Evolutionary conservation across 2,329 filamentous ascomycete species (phyloP).

Genomic region (Beauveria asiatica): DNA sequence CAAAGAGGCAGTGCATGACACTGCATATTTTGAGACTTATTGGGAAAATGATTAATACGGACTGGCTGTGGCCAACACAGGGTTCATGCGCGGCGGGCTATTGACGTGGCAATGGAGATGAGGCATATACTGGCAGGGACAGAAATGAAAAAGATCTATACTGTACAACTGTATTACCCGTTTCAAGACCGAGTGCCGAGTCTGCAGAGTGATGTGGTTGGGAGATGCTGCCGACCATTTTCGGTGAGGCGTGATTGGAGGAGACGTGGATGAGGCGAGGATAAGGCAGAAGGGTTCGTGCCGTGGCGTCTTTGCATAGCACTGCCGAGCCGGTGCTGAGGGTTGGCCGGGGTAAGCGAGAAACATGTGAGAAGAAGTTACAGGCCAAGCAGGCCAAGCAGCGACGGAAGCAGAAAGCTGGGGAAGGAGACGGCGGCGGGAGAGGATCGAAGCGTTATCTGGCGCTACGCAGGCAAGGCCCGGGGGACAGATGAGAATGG

Average conservation of each 20-base stretch:
- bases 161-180: neutral
- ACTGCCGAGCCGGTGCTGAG: neutral
- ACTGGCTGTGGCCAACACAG: neutral
- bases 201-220: constrained; percentile 2
- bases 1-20: neutral
- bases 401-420: neutral
- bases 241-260: neutral
- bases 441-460: constrained; percentile 1
- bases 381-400: neutral
- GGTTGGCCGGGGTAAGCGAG: neutral
- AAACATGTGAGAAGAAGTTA: neutral
- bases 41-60: neutral
- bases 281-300: neutral
- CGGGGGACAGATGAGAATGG: neutral
- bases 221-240: neutral
- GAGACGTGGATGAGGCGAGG: neutral
- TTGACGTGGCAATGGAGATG: constrained; percentile 8
- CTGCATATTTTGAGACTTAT: neutral
- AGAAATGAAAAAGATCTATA: neutral
- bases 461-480: neutral
- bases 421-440: neutral
- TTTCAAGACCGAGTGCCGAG: neutral
- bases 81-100: neutral
- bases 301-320: neutral
- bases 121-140: constrained; percentile 1